Conservation (phyloP, 2,329 filamentous ascomycete genomes). For the Fusarium sambucinum region DNA sequence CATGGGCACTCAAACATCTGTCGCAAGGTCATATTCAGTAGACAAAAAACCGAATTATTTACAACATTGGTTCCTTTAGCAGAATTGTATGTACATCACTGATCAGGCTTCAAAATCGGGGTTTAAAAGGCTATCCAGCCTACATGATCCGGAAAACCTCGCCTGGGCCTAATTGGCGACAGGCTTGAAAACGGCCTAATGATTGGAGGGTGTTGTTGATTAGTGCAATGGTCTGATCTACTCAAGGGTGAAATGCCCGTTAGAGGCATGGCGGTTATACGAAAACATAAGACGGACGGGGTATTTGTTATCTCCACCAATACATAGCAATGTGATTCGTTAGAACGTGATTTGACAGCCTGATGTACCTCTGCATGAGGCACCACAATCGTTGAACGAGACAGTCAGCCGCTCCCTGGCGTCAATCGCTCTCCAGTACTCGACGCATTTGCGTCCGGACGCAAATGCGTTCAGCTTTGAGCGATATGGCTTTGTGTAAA, state of each 20-base stretch:
- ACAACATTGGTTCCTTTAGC: neutral
- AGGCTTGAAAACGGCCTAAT: neutral
- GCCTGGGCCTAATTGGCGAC: neutral
- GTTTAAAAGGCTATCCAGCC: too few species aligned
- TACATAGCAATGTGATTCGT: neutral
- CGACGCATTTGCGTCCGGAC: neutral
- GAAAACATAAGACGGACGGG: neutral
- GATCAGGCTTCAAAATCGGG: too few species aligned
- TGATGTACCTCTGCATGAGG: neutral
- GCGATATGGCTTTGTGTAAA: neutral
- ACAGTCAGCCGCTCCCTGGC: too few species aligned
- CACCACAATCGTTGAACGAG: neutral
- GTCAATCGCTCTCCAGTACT: neutral
- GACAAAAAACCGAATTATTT: too few species aligned
- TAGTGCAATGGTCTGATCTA: neutral
- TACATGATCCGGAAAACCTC: neutral
- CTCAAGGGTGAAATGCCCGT: neutral
- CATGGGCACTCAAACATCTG: too few species aligned
- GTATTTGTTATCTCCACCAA: neutral
- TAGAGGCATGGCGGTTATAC: neutral
- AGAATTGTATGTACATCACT: neutral
- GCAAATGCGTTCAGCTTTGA: neutral
- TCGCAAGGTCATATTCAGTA: too few species aligned
- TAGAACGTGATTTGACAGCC: neutral
- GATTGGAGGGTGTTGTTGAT: neutral